Base-by-base conservation (phyloP, 2,329 filamentous ascomycete species). In the Diplocarpon mali region DNA sequence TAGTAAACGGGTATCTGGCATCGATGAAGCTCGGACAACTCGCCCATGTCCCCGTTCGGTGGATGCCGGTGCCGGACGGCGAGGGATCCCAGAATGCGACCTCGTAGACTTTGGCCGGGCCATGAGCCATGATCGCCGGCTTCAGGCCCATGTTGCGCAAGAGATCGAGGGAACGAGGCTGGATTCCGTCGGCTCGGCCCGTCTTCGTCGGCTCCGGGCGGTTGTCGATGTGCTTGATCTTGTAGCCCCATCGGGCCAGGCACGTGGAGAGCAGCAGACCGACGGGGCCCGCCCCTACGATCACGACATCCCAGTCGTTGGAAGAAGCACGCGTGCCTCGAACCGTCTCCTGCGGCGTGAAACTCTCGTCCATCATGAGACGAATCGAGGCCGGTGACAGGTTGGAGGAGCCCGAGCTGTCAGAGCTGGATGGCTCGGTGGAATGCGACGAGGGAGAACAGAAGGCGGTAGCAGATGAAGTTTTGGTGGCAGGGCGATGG, bases 211-310 rank as follows among this genome's bases (percentile, higher is more conserved):
- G 88, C 58, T 90, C 84, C 2, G 86, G 72, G 47, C 88, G 76
- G 66, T 93, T 94, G 67, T 95, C 89, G 60, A 95, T 87, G 66
- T 95, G 87, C 70, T 90, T 94, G 65, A 95, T 86, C 64, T 79
- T 87, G 71, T 95, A 95, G 15, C 89, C 89, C 86, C 88, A 95
- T 68, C 88, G 75, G 49, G 86, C 85, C 50, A 95, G 75, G 61
- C 85, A 90, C 27, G 88, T 88, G 8, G 87, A 92, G 17, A 95
- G 74, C 67, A 93, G 80, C 46, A 95, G 75, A 44, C 89, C 89
- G 34, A 89, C 87, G 3, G 89, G 89, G 13, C 89, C 89, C 45
- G 89, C 89, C 52, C 89, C 89, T 44, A 95, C 74, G 54, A 95
- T 88, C 55, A 95, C 87, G 40, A 75, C 74, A 58, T 83, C 80